Evolutionary conservation across 2,329 filamentous ascomycete species (phyloP).

Genomic region (Fusarium sp.): DNA sequence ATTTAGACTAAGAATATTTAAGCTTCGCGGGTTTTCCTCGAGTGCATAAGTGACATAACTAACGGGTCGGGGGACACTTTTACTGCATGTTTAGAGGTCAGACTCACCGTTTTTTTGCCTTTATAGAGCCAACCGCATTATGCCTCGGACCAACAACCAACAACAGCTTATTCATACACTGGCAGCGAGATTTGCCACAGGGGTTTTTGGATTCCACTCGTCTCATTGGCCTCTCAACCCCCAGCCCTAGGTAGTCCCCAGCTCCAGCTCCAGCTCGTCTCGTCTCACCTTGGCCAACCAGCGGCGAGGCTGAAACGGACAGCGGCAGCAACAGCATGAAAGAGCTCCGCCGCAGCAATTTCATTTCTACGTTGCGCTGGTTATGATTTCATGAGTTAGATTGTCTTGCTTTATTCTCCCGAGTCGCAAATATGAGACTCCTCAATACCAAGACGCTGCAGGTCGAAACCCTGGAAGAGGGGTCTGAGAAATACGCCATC

Average conservation of each 20-base stretch:
- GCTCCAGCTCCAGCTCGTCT: slow-evolving; percentile 22
- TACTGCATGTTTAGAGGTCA: neutral
- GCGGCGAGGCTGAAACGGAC: slow-evolving; percentile 41
- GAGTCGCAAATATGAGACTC: slow-evolving; percentile 43
- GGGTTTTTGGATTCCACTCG: slow-evolving; percentile 15
- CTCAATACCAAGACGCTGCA: slow-evolving; percentile 48
- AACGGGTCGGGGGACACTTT: neutral
- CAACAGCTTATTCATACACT: slow-evolving; percentile 24
- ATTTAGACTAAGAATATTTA: slow-evolving; percentile 4
- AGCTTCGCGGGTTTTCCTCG: slow-evolving; percentile 10
- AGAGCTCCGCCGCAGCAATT: slow-evolving; percentile 29
- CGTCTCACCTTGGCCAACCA: slow-evolving; percentile 35
- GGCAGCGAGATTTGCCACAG: slow-evolving; percentile 39
- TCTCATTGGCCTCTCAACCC: slow-evolving; percentile 37
- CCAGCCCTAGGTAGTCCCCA: slow-evolving; percentile 30
- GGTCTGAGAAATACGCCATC: slow-evolving; percentile 44
- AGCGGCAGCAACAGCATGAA: slow-evolving; percentile 34
- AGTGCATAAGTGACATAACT: neutral
- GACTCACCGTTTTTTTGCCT: slow-evolving; percentile 9
- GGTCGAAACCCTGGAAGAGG: slow-evolving; percentile 40
- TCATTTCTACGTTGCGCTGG: slow-evolving; percentile 10
- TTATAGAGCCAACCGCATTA: slow-evolving; percentile 15
- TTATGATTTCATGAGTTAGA: slow-evolving; percentile 20
- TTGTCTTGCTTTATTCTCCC: slow-evolving; percentile 8
- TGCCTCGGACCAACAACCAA: slow-evolving; percentile 7